Base-by-base conservation (phyloP, 2,329 filamentous ascomycete species). In the Colletotrichum phormii region DNA sequence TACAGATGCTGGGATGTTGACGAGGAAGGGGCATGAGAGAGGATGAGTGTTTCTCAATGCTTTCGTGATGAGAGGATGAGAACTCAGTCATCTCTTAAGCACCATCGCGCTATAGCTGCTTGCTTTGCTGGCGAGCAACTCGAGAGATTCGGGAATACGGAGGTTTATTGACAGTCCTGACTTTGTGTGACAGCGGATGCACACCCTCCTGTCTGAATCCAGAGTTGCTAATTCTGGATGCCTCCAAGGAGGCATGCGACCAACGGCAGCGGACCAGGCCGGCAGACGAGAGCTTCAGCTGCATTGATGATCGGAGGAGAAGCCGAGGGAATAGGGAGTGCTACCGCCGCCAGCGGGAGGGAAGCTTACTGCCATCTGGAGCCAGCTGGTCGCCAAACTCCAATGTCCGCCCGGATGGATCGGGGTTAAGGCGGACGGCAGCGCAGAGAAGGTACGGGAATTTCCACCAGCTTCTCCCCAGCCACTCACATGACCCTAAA, bases 401-500 rank as follows among this genome's bases (percentile, higher is more conserved):
- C 69, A 63, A 58, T 51, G 49, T 70, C 70, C 60, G 59, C 5
- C 26, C 18, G 42, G 24, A 2, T 5, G 70, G 13, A 54, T 64
- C 70, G 70, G 70, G 60, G 66, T 70, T 72, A 69, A 55, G 31
- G 35, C 35, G 13, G 37, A 57, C 18, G 26, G 55, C 46, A 66
- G 35, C 53, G 42, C 54, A 66, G 18, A 64, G 67, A 70, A 72
- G 22, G 18, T 69, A 53, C 65, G 26, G 70, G 70, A 70, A 70
- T 29, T 73, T 73, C 71, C 55, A 73, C 71, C 60, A 51, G 4
- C 26, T 73, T 73, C 71, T 67, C 7, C 64, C 33, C 24, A 24
- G 29, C 67, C 67, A 71, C 67, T 73, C 71, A 71, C 67, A 73
- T 73, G 71, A 73, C 67, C 29, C 9, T 3, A 63, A 58, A 66